These are phyloP conservation scores for Colletotrichum brevisporum DNA, from an alignment of 2,329 filamentous ascomycete species.

Conservation along the genomic window DNA sequence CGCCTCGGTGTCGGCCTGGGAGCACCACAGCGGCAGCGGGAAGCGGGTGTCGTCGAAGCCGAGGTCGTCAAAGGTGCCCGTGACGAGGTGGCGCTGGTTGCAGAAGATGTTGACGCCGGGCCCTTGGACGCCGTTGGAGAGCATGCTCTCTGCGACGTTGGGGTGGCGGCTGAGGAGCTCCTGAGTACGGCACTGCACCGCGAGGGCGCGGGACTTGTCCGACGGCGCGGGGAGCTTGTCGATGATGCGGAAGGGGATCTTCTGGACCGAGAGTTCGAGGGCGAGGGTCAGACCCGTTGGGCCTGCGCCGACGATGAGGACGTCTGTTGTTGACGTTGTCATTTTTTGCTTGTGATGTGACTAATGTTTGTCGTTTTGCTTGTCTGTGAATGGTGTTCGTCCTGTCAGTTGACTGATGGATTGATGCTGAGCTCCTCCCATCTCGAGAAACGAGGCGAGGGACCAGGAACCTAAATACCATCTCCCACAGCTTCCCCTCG, in stretches of 20 bases:
- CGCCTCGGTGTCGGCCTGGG: slow-evolving; percentile 52
- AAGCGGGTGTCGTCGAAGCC: slow-evolving; percentile 49
- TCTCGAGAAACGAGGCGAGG: background rate
- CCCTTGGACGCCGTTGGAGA: slow-evolving; percentile 54
- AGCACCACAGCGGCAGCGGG: slow-evolving; percentile 48
- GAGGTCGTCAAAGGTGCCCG: slow-evolving; percentile 50
- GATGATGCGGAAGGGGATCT: slow-evolving; percentile 55
- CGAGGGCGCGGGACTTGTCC: slow-evolving; percentile 57
- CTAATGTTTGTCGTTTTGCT: background rate
- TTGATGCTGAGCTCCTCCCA: background rate
- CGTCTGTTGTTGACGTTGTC: slow-evolving; percentile 36
- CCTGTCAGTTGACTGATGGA: slow-evolving; percentile 4
- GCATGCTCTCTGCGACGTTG: slow-evolving; percentile 51
- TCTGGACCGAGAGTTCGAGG: slow-evolving; percentile 48
- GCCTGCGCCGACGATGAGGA: slow-evolving; percentile 54
- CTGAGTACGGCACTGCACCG: slow-evolving; percentile 63
- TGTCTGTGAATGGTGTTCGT: slow-evolving; percentile 3
- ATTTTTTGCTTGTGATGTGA: slow-evolving; percentile 47
- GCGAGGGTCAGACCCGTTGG: slow-evolving; percentile 54
- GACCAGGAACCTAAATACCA: slow-evolving; percentile 19
- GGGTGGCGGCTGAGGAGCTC: slow-evolving; percentile 64
- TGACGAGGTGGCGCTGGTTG: slow-evolving; percentile 49
- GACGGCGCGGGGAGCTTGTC: slow-evolving; percentile 51
- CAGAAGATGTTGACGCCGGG: slow-evolving; percentile 55
- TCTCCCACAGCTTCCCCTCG: background rate